Evolutionary conservation across 2,329 filamentous ascomycete species (phyloP).

Genomic region (Penicillium frequentans): DNA sequence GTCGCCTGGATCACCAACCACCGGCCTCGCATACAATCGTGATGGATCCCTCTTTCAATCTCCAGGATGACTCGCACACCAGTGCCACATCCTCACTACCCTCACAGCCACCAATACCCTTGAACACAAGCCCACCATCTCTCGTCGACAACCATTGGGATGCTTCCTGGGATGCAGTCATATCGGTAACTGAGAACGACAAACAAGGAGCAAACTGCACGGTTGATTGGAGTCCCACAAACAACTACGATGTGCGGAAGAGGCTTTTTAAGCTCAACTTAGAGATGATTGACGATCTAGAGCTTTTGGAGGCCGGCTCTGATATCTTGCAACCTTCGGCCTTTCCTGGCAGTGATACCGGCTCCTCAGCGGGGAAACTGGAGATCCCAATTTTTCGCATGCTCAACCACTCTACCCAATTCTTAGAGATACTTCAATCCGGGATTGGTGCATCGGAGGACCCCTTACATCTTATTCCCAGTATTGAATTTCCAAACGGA

Average conservation of each 20-base stretch:
- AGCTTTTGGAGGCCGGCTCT: constrained; percentile 6
- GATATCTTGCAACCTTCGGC: not conserved
- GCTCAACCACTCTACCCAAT: constrained; percentile 13
- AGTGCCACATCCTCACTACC: not conserved
- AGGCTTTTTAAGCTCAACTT: constrained; percentile 11
- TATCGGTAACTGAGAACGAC: not conserved
- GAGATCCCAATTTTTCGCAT: constrained; percentile 18
- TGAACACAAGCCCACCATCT: not conserved
- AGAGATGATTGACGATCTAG: constrained; percentile 16
- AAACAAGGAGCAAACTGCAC: not conserved
- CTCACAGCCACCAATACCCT: not conserved
- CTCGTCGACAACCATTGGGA: not conserved
- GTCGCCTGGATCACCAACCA: not conserved
- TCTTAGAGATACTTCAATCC: constrained; percentile 13
- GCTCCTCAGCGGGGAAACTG: constrained; percentile 2
- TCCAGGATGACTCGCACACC: not conserved
- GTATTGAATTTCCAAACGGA: not conserved
- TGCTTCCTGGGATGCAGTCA: not conserved
- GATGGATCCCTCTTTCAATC: not conserved
- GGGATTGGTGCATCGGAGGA: not conserved
- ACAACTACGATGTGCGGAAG: not conserved
- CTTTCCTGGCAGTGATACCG: not conserved
- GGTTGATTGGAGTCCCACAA: not conserved
- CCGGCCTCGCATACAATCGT: not conserved
- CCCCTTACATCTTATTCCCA: not conserved